These are phyloP conservation scores for Debaryomyces castellii DNA, from an alignment of 805 yeast genomes.

Conservation along the genomic window DNA sequence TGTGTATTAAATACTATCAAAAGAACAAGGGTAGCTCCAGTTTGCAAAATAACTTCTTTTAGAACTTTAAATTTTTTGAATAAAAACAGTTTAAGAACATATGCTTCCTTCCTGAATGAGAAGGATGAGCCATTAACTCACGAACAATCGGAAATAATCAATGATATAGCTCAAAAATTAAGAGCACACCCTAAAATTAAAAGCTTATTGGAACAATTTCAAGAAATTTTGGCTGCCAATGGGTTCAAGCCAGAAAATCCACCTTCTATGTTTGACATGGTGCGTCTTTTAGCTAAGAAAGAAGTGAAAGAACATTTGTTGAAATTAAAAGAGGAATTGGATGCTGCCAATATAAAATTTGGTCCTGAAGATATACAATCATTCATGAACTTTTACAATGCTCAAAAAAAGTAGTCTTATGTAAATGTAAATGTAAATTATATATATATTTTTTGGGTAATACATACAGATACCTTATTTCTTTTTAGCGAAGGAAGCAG, in stretches of 20 bases:
- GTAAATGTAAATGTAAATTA: background rate
- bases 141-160: conserved; percentile 12
- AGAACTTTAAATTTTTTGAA: background rate
- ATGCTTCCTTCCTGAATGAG: conserved; percentile 8
- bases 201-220: conserved; percentile 28
- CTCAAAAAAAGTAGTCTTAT: conserved; percentile 1
- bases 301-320: conserved; percentile 31
- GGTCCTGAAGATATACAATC: conserved; percentile 32
- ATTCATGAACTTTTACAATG: conserved; percentile 21
- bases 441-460: background rate
- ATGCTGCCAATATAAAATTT: conserved; percentile 29
- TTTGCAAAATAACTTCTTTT: background rate
- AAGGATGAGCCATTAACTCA: conserved; percentile 5
- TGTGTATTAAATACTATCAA: background rate
- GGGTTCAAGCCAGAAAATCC: conserved; percentile 31
- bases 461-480: conserved; percentile 8
- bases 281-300: conserved; percentile 35
- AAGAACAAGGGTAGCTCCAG: background rate
- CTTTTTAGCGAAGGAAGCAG: conserved; percentile 49
- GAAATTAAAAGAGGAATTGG: conserved; percentile 29
- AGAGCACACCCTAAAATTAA: conserved; percentile 30
- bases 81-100: background rate
- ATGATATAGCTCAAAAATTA: conserved; percentile 12
- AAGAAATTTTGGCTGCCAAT: conserved; percentile 26
- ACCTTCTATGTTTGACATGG: conserved; percentile 35